Evolutionary conservation across 2,329 filamentous ascomycete genomes (phyloP), one percentile per base, ranked within the genome.

Genomic region (Alternaria sp.): DNA sequence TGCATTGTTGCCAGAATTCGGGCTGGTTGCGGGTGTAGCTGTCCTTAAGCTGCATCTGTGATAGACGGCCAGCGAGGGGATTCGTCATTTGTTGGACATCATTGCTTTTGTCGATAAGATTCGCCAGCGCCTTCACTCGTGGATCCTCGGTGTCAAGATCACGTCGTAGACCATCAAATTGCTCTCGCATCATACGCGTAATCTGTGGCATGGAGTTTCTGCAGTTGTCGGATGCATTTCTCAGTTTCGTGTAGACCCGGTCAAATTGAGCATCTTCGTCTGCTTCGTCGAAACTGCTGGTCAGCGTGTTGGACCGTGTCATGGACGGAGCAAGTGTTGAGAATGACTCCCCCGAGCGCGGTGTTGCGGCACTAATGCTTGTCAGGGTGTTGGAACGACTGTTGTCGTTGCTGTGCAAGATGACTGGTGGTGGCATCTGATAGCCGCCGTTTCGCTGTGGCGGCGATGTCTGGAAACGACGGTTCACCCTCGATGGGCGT

Each of bases 211-310:
- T 81, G 1, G 88, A 89, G 42, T 87, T 87, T 66, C 91, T 85
- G 28, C 93, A 89, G 49, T 92, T 83, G 49, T 93, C 91, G 20
- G 91, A 89, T 1, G 92, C 91, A 54, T 85, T 86, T 46, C 89
- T 88, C 24, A 97, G 82, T 46, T 91, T 90, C 34, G 93, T 75
- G 80, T 92, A 96, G 22, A 97, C 92, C 62, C 84, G 87, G 64
- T 96, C 94, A 67, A 97, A 97, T 28, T 89, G 86, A 16, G 87
- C 85, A 68, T 96, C 93, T 64, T 96, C 92, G 65, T 93, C 91
- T 3, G 86, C 86, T 57, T 78, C 75, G 36, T 87, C 85, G 47
- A 87, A 85, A 51, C 89, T 87, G 51, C 93, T 91, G 9, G 81
- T 84, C 44, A 87, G 80, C 47, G 79, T 82, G 53, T 79, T 81